phyloP scores from a whole-genome alignment of 257 asterid species.

The Lantana camara region DNA sequence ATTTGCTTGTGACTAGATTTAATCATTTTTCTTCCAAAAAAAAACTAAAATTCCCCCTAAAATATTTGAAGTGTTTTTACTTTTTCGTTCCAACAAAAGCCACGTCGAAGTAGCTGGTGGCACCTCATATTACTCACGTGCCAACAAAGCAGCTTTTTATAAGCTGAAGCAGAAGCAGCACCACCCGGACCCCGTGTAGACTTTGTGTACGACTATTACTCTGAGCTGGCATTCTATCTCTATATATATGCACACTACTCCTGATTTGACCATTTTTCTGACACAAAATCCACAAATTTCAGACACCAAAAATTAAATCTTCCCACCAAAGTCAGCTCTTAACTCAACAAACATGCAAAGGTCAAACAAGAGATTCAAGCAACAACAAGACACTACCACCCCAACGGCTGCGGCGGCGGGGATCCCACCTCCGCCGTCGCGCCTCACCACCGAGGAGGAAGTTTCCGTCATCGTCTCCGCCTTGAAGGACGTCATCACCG shows the following conservation, averaged over 20 bases:
- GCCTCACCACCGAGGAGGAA: slow-evolving; percentile 55
- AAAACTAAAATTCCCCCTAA: not conserved
- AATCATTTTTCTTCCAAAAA: not conserved
- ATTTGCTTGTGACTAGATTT: too few relatives aligned
- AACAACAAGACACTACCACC: not conserved
- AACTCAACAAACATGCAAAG: slow-evolving; percentile 46
- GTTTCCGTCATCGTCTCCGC: slow-evolving; percentile 70
- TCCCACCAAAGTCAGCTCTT: slow-evolving; percentile 9
- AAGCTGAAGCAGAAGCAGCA: not conserved
- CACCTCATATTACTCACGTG: slow-evolving; percentile 43
- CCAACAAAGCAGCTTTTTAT: slow-evolving; percentile 1
- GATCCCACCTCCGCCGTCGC: slow-evolving; percentile 21
- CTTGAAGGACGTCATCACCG: slow-evolving; percentile 55
- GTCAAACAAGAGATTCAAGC: slow-evolving; percentile 52
- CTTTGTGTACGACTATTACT: slow-evolving; percentile 35
- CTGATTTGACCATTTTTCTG: slow-evolving; percentile 37
- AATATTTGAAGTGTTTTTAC: too few relatives aligned
- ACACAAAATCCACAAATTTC: not conserved
- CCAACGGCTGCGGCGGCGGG: not conserved
- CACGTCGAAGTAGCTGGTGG: too few relatives aligned
- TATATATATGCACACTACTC: slow-evolving; percentile 31
- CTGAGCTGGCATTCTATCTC: slow-evolving; percentile 42
- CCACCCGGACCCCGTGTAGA: slow-evolving; percentile 44
- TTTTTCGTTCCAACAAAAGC: too few relatives aligned
- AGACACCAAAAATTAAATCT: not conserved